Conservation (phyloP, 352 stramenopile species). For the Phytophthora foliorum region DNA sequence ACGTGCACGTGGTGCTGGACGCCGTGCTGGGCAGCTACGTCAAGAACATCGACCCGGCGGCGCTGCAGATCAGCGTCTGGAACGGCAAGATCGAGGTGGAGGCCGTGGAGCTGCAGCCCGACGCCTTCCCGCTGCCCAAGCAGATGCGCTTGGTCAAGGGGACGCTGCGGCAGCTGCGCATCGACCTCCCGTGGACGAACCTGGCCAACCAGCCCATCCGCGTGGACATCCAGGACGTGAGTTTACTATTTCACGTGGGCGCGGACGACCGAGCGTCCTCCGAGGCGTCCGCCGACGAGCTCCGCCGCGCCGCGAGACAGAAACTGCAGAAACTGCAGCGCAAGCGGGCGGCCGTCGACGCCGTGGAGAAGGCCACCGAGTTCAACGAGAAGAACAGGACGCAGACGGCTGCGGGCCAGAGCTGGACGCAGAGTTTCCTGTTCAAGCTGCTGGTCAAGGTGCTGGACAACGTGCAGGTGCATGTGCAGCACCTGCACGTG, state of each 20-base stretch:
- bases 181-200: slow-evolving; percentile 84
- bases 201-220: slow-evolving; percentile 76
- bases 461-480: slow-evolving; percentile 88
- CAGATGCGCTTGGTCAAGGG: slow-evolving; percentile 79
- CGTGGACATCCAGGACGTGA: slow-evolving; percentile 84
- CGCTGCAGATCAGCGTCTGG: slow-evolving; percentile 88
- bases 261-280: slow-evolving; percentile 35
- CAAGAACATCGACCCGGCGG: slow-evolving; percentile 89
- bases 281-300: slow-evolving; percentile 29
- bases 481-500: slow-evolving; percentile 82
- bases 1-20: slow-evolving; percentile 87
- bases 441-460: slow-evolving; percentile 85
- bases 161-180: slow-evolving; percentile 77
- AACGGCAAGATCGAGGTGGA: slow-evolving; percentile 89
- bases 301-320: slow-evolving; percentile 40
- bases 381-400: slow-evolving; percentile 59
- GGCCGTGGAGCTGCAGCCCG: slow-evolving; percentile 79
- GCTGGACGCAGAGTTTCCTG: slow-evolving; percentile 81
- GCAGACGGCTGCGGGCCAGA: slow-evolving; percentile 20
- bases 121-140: slow-evolving; percentile 73
- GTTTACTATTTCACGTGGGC: slow-evolving; percentile 70
- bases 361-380: slow-evolving; percentile 79
- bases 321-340: slow-evolving; percentile 70
- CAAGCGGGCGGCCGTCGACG: slow-evolving; percentile 83
- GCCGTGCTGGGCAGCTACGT: slow-evolving; percentile 86